phyloP scores from a whole-genome alignment of 306 rosid genomes.

The Parietaria judaica region DNA sequence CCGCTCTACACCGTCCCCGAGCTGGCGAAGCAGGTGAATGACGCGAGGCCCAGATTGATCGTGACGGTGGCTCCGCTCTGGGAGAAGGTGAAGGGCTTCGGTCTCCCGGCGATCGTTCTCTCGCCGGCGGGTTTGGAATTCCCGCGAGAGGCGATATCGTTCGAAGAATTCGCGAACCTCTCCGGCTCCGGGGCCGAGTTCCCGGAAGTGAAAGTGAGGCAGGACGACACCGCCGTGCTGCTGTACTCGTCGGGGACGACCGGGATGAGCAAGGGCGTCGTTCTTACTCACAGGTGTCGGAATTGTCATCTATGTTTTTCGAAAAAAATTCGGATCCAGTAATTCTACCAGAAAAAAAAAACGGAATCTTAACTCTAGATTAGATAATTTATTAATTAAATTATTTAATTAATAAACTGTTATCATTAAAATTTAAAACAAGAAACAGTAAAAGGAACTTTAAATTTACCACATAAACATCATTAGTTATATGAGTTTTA shows the following conservation, averaged over 20 bases:
- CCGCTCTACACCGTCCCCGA: conserved; percentile 59
- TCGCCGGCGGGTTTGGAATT: conserved; percentile 6
- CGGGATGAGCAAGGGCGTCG: conserved; percentile 75
- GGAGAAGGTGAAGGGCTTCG: conserved; percentile 46
- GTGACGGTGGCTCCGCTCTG: conserved; percentile 52
- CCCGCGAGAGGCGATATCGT: conserved; percentile 11
- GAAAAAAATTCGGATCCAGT: too few relatives aligned
- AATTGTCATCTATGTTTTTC: too few relatives aligned
- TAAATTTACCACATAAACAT: too few relatives aligned
- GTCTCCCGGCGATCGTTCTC: conserved; percentile 47
- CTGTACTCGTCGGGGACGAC: conserved; percentile 90
- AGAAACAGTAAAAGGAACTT: too few relatives aligned
- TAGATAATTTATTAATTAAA: too few relatives aligned
- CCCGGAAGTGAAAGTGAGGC: conserved; percentile 32
- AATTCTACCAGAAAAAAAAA: too few relatives aligned
- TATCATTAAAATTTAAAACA: too few relatives aligned
- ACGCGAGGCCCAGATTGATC: conserved; percentile 61
- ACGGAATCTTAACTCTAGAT: too few relatives aligned
- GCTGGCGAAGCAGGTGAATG: conserved; percentile 56
- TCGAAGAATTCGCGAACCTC: conserved; percentile 33
- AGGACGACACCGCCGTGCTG: conserved; percentile 62
- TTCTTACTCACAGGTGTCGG: conserved; percentile 37
- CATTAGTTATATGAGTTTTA: too few relatives aligned
- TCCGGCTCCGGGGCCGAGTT: conserved; percentile 38
- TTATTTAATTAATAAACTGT: too few relatives aligned